Evolutionary conservation across 768 basidiomycete genomes (phyloP), one percentile per base, ranked within the genome.

Genomic region (Serpula lacrymans): DNA sequence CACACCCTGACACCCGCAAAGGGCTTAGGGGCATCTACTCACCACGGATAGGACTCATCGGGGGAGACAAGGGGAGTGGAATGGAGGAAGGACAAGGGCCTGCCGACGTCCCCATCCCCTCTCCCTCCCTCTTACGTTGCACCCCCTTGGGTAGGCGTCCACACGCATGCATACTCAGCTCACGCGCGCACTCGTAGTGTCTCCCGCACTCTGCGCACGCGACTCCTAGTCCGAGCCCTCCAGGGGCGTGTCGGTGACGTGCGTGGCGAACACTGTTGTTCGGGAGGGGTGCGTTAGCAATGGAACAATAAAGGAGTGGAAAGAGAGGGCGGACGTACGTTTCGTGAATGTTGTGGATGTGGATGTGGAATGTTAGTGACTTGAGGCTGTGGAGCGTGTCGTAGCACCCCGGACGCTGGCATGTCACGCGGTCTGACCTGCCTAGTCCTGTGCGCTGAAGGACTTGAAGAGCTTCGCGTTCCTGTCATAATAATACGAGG

Each of bases 311-410:
- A 37, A 34, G 27, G 17, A 18, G 14, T 18, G 31, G 8, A 18
- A 2, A 14, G 28, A 25, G 10, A 5, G 22, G 26, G 13, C 23
- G 23, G 46, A 41, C 7, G 37, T n/a, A n/a, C 6, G 9, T 20
- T 39, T 75, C 71, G 23, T 67, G 62, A 23, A 79, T 69, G 47
- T 77, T 72, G 53, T 79, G 78, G 34, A 79, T 74, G 47, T 80
- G 75, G 16, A 78, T 55, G 49, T 78, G 78, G 50, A 64, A 74
- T 48, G 69, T 69, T 35, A 79, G 63, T 14, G 71, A 69, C 46
- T 66, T 67, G 39, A 68, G 62, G 37, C 63, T 59, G 5, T 58
- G 54, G 16, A 79, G 50, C 6, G 64, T 60, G 55, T 76, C 67
- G 11, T 48, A 47, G 51, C 78, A 79, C 22, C 67, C 73, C 24